Evolutionary conservation across 805 yeast genomes (phyloP), one percentile per base, ranked within the genome.

Genomic region (Kodamaea neixiangensis): DNA sequence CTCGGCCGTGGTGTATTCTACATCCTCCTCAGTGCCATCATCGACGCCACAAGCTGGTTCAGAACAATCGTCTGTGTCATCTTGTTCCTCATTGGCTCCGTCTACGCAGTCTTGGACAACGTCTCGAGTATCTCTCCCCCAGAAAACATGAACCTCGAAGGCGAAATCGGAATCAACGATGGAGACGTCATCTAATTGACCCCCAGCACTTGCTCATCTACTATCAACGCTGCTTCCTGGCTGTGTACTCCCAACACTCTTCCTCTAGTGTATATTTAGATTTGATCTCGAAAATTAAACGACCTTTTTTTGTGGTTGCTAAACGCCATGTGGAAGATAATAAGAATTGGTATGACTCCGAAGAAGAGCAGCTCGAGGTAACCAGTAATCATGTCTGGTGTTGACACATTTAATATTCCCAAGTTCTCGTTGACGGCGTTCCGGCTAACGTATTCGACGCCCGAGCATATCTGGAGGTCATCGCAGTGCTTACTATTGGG

Each of bases 121-220:
- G 67, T 87, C 21, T 90, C 92, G 15, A 80, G 87, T 53, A 73
- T 89, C 39, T 85, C 87, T 48, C 86, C 91, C 22, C 97, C 97
- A 15, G 87, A 81, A 51, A 89, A 86, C 69, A 89, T 90, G 88
- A 87, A 66, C 54, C 68, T 75, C 6, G 78, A 74, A 54, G 75
- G 77, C 1, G 53, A 70, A 34, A 64, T 72, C 41, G 75, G 73
- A 1, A 59, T 64, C 18, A 65, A 66, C 40, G 79, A 73, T 31
- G 79, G 74, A 44, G 78, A 73, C 51, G 64, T 71, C 45, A 62
- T 70, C 52, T 68, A 57, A 35, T 17, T 7, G 18, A 11, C n/a
- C 9, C n/a, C 31, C 10, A 10, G 11, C 3, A 5, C 31, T 25
- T 13, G 38, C 13, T 9, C 15, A 34, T 10, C 18, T 13, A 34